Evolutionary conservation across 2,329 filamentous ascomycete species (phyloP).

Genomic region (Aureobasidium uvarum): DNA sequence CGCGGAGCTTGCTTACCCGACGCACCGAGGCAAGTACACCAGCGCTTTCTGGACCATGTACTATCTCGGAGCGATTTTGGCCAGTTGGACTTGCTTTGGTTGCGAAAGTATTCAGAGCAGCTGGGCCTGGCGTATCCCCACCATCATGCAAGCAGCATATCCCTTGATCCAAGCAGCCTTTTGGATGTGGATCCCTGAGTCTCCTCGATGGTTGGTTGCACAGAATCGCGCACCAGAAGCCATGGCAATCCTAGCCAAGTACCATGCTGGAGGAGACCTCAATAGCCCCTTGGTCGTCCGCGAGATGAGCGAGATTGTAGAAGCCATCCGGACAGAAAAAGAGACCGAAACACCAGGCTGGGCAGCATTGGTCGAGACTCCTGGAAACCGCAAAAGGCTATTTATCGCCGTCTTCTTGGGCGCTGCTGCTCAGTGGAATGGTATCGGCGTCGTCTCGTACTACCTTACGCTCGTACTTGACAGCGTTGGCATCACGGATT

Average conservation of each 20-base stretch:
- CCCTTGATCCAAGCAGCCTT: conserved; percentile 48
- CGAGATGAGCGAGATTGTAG: conserved; percentile 65
- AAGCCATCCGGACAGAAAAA: conserved; percentile 60
- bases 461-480: conserved; percentile 37
- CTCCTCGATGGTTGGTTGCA: conserved; percentile 62
- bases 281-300: conserved; percentile 59
- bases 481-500: conserved; percentile 35
- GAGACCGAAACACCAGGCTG: conserved; percentile 43
- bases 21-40: conserved; percentile 40
- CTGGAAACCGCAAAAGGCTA: conserved; percentile 54
- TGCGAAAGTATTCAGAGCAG: conserved; percentile 55
- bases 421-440: conserved; percentile 52
- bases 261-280: conserved; percentile 60
- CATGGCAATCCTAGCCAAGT: conserved; percentile 59
- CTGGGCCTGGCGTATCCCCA: conserved; percentile 55
- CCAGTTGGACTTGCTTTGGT: conserved; percentile 62
- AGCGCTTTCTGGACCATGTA: conserved; percentile 45
- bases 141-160: conserved; percentile 52
- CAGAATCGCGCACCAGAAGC: conserved; percentile 64
- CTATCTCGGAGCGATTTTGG: conserved; percentile 60
- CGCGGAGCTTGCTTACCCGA: conserved; percentile 48
- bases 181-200: conserved; percentile 64
- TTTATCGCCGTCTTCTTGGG: conserved; percentile 52
- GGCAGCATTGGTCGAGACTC: conserved; percentile 59
- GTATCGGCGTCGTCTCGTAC: conserved; percentile 49